Percentiles rank a stretch among this genome's conserved stretches.
These are phyloP conservation scores for Russula ochroleuca DNA, from an alignment of 768 basidiomycete genomes.

Conservation along the genomic window DNA sequence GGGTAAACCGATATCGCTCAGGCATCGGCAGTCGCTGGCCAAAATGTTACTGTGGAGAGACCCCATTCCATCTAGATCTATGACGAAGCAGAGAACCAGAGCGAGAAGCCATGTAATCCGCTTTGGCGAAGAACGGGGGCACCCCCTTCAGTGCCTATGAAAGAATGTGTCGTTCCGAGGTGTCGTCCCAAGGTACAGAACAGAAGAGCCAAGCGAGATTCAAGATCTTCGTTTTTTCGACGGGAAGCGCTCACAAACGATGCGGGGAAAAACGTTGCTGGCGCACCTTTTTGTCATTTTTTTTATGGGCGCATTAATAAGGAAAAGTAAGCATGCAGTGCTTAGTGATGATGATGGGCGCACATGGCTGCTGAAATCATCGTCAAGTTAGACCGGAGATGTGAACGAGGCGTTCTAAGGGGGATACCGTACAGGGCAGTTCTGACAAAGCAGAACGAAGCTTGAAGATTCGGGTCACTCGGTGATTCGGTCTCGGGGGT, in stretches of 20 bases:
- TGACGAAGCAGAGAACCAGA: not conserved
- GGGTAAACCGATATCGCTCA: not conserved
- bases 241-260: not conserved
- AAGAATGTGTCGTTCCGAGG: not conserved
- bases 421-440: not conserved
- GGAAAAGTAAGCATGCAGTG: not conserved
- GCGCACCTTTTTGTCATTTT: not conserved
- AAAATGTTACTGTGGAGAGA: not conserved
- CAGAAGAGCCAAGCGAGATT: not conserved
- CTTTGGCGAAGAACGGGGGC: not conserved
- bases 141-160: not conserved
- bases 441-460: constrained; percentile 14
- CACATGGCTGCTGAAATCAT: not conserved
- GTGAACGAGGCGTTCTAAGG: not conserved
- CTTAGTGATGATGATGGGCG: not conserved
- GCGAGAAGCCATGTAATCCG: not conserved
- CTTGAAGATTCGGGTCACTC: not conserved
- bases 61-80: not conserved
- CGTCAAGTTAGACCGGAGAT: not conserved
- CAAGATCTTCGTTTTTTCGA: not conserved
- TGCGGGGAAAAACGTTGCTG: constrained; percentile 4
- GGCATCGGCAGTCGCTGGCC: not conserved
- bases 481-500: not conserved
- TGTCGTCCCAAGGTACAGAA: not conserved
- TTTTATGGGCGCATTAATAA: not conserved